Evolutionary conservation across 176 grass and related monocot species (phyloP).

Genomic region (Puya raimondii): DNA sequence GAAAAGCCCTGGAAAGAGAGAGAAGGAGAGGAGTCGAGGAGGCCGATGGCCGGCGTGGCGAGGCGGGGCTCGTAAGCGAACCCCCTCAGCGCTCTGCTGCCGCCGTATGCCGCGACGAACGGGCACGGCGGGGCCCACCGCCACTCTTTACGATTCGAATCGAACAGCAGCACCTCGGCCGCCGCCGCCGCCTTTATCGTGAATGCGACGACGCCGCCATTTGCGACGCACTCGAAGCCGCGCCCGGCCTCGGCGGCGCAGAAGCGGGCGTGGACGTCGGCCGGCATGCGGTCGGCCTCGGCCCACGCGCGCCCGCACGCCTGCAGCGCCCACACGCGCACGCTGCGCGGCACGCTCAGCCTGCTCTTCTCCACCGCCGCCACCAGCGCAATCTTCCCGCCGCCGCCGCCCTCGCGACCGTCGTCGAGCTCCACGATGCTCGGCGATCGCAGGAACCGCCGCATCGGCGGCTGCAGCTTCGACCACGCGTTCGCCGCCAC

Average conservation of each 20-base stretch:
- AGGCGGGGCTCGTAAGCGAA: slow-evolving; percentile 74
- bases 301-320: slow-evolving; percentile 39
- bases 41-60: slow-evolving; percentile 82
- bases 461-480: slow-evolving; percentile 86
- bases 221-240: slow-evolving; percentile 73
- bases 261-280: slow-evolving; percentile 61
- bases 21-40: slow-evolving; percentile 49
- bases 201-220: slow-evolving; percentile 58
- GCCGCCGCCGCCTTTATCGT: slow-evolving; percentile 17
- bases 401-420: slow-evolving; percentile 48
- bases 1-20: slow-evolving; percentile 41
- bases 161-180: slow-evolving; percentile 57
- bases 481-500: slow-evolving; percentile 58
- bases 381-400: slow-evolving; percentile 74
- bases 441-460: slow-evolving; percentile 71
- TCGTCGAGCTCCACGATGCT: slow-evolving; percentile 49
- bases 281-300: slow-evolving; percentile 71
- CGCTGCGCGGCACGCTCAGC: slow-evolving; percentile 82
- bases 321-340: slow-evolving; percentile 71
- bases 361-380: slow-evolving; percentile 89
- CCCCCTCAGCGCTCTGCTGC: slow-evolving; percentile 41
- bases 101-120: slow-evolving; percentile 10
- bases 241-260: slow-evolving; percentile 29
- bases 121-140: slow-evolving; percentile 66
- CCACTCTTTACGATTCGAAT: slow-evolving; percentile 60